Evolutionary conservation across 164 flowering plant genomes (phyloP), one percentile per base, ranked within the genome.

Genomic region (Stephania japonica): DNA sequence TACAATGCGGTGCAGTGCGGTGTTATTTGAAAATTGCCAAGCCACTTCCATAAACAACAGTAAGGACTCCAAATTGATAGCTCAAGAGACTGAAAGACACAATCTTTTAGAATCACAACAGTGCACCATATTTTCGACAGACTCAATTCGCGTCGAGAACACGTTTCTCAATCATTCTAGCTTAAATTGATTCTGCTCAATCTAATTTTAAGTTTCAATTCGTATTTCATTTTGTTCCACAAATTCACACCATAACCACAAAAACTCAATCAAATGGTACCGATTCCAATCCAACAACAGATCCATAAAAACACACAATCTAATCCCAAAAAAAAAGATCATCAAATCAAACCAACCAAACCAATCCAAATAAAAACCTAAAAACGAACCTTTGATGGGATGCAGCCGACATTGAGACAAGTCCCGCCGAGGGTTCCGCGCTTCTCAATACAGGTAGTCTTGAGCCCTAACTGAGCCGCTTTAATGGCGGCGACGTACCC

Each of bases 401-500:
- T 94, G 78, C 98, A 94, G 4, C 98, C 98, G 38, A 94, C 98
- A 85, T 94, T 94, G 66, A 94, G 94, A 79, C 97, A 94, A 59
- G 97, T 91, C 1, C 98, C 98, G 50, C 98, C 98, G 70, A 94
- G 94, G 11, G 94, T 64, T 6, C 96, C 96, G 24, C 98, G 90
- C 82, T 93, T 94, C 86, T 94, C 98, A 70, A 94, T 86, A 72
- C 97, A 91, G 23, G 98, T 90, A 16, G 97, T 90, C 80, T 94
- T 94, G 77, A 91, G 91, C 1, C 98, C 98, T 0, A 94, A 80
- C 83, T 94, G 98, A 26, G 98, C 97, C 24, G 98, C 97, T 80
- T 91, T 91, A 76, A 94, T 94, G 69, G 98, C 98, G 23, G 98
- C 96, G 23, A 94, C 98, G 71, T 94, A 94, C 23, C 98, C 98